Evolutionary conservation across 345 rosid species (phyloP).

Genomic region (Streptanthus diversifolius): DNA sequence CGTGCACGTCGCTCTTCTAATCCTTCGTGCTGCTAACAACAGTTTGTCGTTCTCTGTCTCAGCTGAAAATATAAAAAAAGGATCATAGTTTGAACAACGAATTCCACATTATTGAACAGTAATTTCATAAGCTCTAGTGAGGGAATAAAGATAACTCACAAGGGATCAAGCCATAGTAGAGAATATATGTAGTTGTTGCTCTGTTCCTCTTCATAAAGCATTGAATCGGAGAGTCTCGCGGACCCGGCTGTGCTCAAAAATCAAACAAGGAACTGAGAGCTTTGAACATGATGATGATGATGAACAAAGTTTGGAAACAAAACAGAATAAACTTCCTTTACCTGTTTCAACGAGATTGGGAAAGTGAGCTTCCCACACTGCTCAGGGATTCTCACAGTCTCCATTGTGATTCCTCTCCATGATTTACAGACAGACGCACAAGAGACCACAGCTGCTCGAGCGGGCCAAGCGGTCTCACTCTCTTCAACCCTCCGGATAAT

Average conservation of each 20-base stretch:
- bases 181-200: constrained; percentile 61
- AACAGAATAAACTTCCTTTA: not conserved
- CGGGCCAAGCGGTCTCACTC: constrained; percentile 85
- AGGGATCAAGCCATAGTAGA: constrained; percentile 77
- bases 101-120: not conserved
- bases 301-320: not conserved
- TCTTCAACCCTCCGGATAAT: constrained; percentile 81
- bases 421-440: constrained; percentile 85
- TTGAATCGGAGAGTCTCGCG: constrained; percentile 74
- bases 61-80: constrained; percentile 54
- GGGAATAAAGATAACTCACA: constrained; percentile 52
- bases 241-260: constrained; percentile 66
- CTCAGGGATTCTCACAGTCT: constrained; percentile 78
- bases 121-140: not conserved
- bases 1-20: constrained; percentile 75
- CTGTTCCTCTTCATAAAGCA: constrained; percentile 86
- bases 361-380: constrained; percentile 81
- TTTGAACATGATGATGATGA: not conserved
- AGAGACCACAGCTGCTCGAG: constrained; percentile 70
- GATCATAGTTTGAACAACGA: not conserved
- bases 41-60: constrained; percentile 64
- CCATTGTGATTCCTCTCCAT: constrained; percentile 81
- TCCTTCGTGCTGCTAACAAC: constrained; percentile 79
- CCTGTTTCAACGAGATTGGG: constrained; percentile 91
- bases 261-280: not conserved